Conservation (phyloP, 768 basidiomycete genomes). For the Lyophyllum atratum region DNA sequence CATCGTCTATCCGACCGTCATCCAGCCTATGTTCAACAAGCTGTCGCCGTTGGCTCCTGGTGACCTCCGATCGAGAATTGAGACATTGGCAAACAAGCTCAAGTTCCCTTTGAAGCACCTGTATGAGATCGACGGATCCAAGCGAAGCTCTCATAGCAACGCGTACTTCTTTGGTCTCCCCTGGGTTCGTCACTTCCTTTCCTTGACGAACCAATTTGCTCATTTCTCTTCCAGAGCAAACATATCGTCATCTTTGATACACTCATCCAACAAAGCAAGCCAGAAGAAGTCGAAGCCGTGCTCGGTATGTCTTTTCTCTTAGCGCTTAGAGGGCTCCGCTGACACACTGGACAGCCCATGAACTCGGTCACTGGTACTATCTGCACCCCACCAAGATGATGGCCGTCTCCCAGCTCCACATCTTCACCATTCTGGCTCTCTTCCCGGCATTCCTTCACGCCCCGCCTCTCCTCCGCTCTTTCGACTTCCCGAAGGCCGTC, state of each 20-base stretch:
- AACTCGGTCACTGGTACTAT: conserved; percentile 96
- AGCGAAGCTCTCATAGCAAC: conserved; percentile 93
- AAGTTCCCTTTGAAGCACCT: conserved; percentile 93
- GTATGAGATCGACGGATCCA: conserved; percentile 97
- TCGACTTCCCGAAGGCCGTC: conserved; percentile 73
- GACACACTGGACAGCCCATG: conserved; percentile 61
- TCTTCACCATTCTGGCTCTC: conserved; percentile 81
- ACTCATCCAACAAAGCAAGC: conserved; percentile 85
- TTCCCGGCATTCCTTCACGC: conserved; percentile 91
- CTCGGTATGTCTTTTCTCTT: conserved; percentile 45
- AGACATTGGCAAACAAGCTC: conserved; percentile 74
- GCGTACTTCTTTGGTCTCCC: conserved; percentile 99
- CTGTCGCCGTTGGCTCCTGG: conserved; percentile 82
- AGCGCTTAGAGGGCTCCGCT: background rate
- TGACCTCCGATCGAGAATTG: conserved; percentile 76
- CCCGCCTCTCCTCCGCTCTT: conserved; percentile 74
- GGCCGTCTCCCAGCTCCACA: conserved; percentile 82
- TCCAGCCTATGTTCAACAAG: conserved; percentile 98
- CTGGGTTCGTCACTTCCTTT: conserved; percentile 55
- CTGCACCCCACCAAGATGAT: conserved; percentile 90
- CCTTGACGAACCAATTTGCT: background rate
- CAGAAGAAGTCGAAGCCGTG: conserved; percentile 97
- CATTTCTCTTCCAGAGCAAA: conserved; percentile 65
- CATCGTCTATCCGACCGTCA: conserved; percentile 79
- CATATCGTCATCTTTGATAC: conserved; percentile 98